Evolutionary conservation across 2,329 filamentous ascomycete genomes (phyloP).

Genomic region (Talaromyces rugulosus): DNA sequence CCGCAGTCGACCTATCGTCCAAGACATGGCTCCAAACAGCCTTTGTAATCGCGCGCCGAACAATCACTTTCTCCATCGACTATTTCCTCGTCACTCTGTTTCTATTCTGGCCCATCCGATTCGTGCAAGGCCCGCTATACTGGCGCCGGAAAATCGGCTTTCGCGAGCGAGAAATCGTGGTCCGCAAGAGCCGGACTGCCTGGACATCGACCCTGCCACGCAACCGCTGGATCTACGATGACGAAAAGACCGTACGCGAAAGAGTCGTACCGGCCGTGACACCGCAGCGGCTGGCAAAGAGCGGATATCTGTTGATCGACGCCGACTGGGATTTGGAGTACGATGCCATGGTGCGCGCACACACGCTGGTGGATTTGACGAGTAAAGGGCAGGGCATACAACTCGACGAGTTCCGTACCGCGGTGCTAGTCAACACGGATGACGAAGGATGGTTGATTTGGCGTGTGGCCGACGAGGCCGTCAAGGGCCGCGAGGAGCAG

Average conservation of each 20-base stretch:
- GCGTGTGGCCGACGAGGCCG: slow-evolving; percentile 58
- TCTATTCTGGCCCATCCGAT: slow-evolving; percentile 69
- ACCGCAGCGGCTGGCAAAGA: slow-evolving; percentile 67
- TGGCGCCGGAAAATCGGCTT: slow-evolving; percentile 79
- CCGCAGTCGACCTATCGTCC: slow-evolving; percentile 57
- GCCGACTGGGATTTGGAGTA: slow-evolving; percentile 86
- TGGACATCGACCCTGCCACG: slow-evolving; percentile 63
- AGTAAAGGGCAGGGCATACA: slow-evolving; percentile 32
- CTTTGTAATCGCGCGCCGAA: slow-evolving; percentile 57
- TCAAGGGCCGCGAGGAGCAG: slow-evolving; percentile 35
- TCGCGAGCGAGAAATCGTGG: slow-evolving; percentile 72
- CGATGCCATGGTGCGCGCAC: slow-evolving; percentile 70
- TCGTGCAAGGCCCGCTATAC: slow-evolving; percentile 61
- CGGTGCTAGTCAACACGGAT: slow-evolving; percentile 65
- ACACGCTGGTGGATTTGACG: slow-evolving; percentile 58
- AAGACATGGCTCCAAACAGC: slow-evolving; percentile 56
- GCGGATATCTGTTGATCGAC: slow-evolving; percentile 82
- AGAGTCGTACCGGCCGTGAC: slow-evolving; percentile 65
- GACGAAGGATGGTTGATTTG: slow-evolving; percentile 67
- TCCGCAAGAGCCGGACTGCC: slow-evolving; percentile 64
- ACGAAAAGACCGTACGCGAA: slow-evolving; percentile 51
- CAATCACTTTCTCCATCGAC: slow-evolving; percentile 67
- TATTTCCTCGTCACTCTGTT: slow-evolving; percentile 65
- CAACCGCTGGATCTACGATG: slow-evolving; percentile 43
- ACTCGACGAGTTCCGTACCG: slow-evolving; percentile 65